Evolutionary conservation across 2,329 filamentous ascomycete species (phyloP).

Genomic region (Cadophora malorum): DNA sequence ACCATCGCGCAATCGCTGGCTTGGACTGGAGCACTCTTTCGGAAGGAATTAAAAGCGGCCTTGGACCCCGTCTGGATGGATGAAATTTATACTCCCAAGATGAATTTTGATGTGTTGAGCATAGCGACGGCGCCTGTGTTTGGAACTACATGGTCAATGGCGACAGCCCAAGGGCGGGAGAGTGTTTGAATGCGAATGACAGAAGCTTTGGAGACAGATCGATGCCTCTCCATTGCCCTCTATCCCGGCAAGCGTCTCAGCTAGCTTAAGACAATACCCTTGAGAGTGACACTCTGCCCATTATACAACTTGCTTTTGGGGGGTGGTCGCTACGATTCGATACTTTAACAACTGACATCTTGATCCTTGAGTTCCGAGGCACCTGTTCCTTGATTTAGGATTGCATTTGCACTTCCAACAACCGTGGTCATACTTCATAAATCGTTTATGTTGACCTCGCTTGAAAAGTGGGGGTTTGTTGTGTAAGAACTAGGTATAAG

Average conservation of each 20-base stretch:
- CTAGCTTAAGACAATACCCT: background rate
- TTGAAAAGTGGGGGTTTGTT: no score
- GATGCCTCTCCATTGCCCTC: background rate
- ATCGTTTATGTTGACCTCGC: no score
- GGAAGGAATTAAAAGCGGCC: conserved; percentile 41
- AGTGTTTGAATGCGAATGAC: background rate
- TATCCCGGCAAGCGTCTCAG: background rate
- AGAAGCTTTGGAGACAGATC: background rate
- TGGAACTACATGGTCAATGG: background rate
- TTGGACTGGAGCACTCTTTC: conserved; percentile 43
- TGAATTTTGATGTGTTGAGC: conserved; percentile 2
- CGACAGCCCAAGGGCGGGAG: background rate
- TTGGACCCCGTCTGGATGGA: conserved; percentile 39
- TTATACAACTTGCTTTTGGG: background rate
- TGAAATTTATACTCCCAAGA: background rate
- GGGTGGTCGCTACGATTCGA: background rate
- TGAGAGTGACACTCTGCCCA: background rate
- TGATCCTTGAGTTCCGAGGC: background rate
- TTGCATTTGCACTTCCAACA: no score
- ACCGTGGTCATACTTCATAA: no score
- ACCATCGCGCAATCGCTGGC: conserved; percentile 37
- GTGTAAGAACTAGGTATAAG: no score
- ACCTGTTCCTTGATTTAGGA: no score
- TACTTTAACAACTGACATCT: background rate
- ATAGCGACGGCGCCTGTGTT: conserved; percentile 23